Evolutionary conservation across 371 early-diverging fungal species (phyloP).

Genomic region (Circinella minor): DNA sequence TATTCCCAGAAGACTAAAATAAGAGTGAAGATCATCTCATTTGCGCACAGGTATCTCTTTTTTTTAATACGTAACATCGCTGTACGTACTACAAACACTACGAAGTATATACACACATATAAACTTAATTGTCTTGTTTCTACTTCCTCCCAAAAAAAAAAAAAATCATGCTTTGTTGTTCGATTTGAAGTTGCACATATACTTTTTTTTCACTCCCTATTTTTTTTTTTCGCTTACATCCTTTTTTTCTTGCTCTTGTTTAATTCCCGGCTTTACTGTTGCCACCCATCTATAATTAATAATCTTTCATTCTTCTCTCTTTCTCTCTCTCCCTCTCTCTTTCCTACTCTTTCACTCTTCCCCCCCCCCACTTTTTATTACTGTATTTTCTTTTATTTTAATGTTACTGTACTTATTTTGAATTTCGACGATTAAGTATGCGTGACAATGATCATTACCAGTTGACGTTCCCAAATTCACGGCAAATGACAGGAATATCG

Average conservation of each 20-base stretch:
- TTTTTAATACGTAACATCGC: not conserved
- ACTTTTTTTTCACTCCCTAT: not conserved
- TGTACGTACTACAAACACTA: not conserved
- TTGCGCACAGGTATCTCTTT: conserved; percentile 11
- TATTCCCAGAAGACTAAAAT: not conserved
- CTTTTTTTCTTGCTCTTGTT: not conserved
- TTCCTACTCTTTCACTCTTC: not conserved
- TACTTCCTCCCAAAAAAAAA: not conserved
- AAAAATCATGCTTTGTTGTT: not conserved
- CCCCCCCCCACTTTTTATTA: not conserved
- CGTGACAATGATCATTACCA: not conserved
- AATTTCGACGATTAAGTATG: not conserved
- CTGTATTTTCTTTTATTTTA: not conserved
- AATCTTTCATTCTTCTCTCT: not conserved
- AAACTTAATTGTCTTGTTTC: conserved; percentile 1
- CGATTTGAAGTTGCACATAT: not conserved
- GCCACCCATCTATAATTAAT: not conserved
- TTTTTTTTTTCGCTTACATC: conserved; percentile 1
- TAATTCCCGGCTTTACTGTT: not conserved
- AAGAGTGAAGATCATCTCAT: conserved; percentile 11
- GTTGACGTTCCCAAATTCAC: conserved; percentile 13
- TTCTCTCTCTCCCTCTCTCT: not conserved
- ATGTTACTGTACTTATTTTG: not conserved
- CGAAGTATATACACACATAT: not conserved
- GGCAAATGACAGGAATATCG: conserved; percentile 14